Conservation (phyloP, 768 basidiomycete species). For the Russula earlei region DNA sequence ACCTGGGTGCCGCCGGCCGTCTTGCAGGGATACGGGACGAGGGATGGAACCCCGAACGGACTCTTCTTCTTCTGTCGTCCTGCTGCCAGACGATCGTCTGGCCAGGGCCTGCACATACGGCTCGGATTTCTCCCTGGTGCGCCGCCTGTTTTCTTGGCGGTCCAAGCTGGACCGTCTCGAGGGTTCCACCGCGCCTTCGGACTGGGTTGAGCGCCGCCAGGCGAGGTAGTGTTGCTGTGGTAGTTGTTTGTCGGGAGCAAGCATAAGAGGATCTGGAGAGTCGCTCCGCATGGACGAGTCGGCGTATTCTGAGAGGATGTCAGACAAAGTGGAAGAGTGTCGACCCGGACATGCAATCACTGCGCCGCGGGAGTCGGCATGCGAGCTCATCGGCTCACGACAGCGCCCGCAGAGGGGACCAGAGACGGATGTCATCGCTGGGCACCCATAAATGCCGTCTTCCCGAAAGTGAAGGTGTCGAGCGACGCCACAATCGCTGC, state of each 20-base stretch:
- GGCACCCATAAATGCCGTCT: constrained; percentile 11
- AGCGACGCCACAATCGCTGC: constrained; percentile 7
- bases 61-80: not conserved
- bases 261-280: constrained; percentile 7
- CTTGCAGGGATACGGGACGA: constrained; percentile 2
- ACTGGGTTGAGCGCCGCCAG: not conserved
- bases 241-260: not conserved
- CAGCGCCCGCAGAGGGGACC: not conserved
- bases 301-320: not conserved
- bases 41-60: not conserved
- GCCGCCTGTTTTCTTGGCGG: not conserved
- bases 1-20: not conserved
- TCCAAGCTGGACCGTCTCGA: constrained; percentile 4
- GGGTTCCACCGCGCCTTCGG: not conserved
- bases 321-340: not conserved
- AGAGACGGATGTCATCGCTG: not conserved
- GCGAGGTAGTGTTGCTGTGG: not conserved
- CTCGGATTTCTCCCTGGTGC: not conserved
- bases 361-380: not conserved
- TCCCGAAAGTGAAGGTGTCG: not conserved
- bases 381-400: not conserved
- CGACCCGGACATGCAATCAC: not conserved
- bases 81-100: not conserved
- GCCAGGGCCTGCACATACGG: not conserved
- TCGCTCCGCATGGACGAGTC: not conserved